phyloP scores from a whole-genome alignment of 495 filamentous ascomycete species.

The Aspergillus sclerotioniger region DNA sequence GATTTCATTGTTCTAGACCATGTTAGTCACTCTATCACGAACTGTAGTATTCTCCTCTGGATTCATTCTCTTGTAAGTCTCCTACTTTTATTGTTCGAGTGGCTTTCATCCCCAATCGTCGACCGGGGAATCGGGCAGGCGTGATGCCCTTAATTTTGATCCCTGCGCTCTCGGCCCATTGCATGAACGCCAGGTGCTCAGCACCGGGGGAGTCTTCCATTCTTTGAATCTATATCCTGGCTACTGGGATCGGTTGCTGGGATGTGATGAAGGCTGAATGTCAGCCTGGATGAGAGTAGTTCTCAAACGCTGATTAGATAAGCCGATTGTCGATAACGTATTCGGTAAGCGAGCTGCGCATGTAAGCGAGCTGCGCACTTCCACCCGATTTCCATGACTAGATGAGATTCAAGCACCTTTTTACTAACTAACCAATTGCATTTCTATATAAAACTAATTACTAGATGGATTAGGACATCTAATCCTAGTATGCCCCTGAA shows the following conservation, averaged over 20 bases:
- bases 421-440: too few species aligned
- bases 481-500: too few species aligned
- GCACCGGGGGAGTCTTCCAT: conserved; percentile 21
- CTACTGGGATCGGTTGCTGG: neutral
- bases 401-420: too few species aligned
- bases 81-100: conserved; percentile 57
- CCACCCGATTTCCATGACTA: too few species aligned
- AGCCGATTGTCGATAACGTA: neutral
- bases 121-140: conserved; percentile 54
- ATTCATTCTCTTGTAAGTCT: too few species aligned
- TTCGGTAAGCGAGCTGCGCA: too few species aligned
- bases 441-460: too few species aligned
- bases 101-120: conserved; percentile 69
- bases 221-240: neutral
- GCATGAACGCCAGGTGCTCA: conserved; percentile 43
- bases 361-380: too few species aligned
- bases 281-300: neutral
- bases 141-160: conserved; percentile 56
- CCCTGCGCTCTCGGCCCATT: conserved; percentile 55
- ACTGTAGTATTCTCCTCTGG: too few species aligned
- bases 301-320: conserved; percentile 1
- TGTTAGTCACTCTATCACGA: neutral
- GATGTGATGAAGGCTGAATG: neutral
- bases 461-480: too few species aligned
- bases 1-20: conserved; percentile 17